These are phyloP conservation scores for Eruca vesicaria DNA, from an alignment of 441 rosid species.

Conservation along the genomic window DNA sequence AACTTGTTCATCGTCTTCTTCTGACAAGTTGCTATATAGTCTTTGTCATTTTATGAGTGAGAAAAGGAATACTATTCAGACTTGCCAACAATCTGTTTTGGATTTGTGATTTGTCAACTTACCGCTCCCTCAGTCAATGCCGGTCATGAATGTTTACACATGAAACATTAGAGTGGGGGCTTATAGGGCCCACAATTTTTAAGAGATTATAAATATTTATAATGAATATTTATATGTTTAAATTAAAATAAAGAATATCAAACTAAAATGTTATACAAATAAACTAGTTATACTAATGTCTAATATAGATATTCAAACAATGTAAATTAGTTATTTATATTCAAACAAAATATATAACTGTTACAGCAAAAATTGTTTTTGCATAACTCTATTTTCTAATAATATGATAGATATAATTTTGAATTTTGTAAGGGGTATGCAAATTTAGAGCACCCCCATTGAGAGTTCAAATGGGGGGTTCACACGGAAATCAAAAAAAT, in stretches of 20 bases:
- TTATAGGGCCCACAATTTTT: background rate
- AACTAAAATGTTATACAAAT: background rate
- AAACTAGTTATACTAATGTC: background rate
- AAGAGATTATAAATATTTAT: background rate
- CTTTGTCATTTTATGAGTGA: conserved; percentile 1
- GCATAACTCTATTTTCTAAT: background rate
- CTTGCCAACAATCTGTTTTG: background rate
- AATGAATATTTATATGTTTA: background rate
- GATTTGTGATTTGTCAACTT: conserved; percentile 11
- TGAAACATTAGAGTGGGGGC: background rate
- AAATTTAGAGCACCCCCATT: no score
- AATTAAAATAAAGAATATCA: background rate
- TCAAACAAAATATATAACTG: background rate
- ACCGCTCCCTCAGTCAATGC: background rate
- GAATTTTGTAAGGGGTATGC: background rate
- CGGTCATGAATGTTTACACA: background rate
- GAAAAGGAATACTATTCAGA: background rate
- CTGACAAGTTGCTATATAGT: conserved; percentile 15
- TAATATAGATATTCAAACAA: background rate
- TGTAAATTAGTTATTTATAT: background rate
- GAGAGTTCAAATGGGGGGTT: no score
- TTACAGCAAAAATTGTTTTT: background rate
- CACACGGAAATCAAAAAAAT: no score
- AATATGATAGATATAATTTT: background rate
- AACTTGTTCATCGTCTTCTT: conserved; percentile 26